Evolutionary conservation across 345 rosid species (phyloP).

Genomic region (Sisymbrium irio): DNA sequence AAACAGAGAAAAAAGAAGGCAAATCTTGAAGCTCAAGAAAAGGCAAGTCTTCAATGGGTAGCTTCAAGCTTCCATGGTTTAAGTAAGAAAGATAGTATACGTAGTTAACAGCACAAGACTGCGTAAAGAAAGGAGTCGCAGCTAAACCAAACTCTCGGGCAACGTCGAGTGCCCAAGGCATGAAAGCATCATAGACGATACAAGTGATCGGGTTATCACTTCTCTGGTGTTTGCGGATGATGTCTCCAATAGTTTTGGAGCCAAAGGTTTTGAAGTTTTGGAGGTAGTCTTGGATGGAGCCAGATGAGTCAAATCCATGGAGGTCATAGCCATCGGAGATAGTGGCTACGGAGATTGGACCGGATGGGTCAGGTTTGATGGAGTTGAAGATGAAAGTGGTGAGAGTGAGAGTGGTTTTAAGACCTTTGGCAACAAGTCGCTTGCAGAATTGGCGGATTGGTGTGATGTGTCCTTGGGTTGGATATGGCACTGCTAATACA

Average conservation of each 20-base stretch:
- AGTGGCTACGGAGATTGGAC: constrained; percentile 17
- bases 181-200: constrained; percentile 59
- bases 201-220: constrained; percentile 44
- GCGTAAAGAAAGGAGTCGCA: constrained; percentile 61
- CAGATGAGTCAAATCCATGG: constrained; percentile 2
- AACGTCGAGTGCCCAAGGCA: constrained; percentile 65
- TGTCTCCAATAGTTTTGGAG: constrained; percentile 43
- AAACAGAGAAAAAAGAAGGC: constrained; percentile 49
- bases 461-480: constrained; percentile 53
- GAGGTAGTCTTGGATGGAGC: constrained; percentile 37
- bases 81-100: constrained; percentile 45
- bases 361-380: constrained; percentile 27
- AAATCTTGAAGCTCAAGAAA: constrained; percentile 50
- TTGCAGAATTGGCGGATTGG: constrained; percentile 57
- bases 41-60: constrained; percentile 46
- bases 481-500: constrained; percentile 38
- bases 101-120: constrained; percentile 56
- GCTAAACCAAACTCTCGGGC: constrained; percentile 47
- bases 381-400: constrained; percentile 37
- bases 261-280: constrained; percentile 39
- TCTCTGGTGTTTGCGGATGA: constrained; percentile 39
- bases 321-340: constrained; percentile 18
- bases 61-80: constrained; percentile 32
- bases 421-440: constrained; percentile 48
- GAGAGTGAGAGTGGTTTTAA: constrained; percentile 40